Evolutionary conservation across 2,329 filamentous ascomycete genomes (phyloP).

Genomic region (Passalora sequoiae): DNA sequence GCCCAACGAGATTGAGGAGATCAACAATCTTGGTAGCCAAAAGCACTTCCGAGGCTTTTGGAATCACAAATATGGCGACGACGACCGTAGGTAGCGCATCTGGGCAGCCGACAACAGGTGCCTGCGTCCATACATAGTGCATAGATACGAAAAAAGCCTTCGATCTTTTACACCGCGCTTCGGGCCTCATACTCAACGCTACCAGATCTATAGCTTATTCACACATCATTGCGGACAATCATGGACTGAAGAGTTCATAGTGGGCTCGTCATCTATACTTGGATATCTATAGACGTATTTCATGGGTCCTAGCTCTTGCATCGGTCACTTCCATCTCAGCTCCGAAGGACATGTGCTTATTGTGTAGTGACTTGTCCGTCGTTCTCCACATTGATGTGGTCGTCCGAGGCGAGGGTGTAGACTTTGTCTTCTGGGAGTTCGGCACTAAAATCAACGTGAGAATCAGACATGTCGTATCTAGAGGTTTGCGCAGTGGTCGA

Average conservation of each 20-base stretch:
- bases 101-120: no score
- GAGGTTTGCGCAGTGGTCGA: conserved; percentile 17
- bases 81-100: conserved; percentile 38
- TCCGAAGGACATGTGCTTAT: no score
- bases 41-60: conserved; percentile 52
- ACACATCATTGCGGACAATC: no score
- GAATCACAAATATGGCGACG: conserved; percentile 43
- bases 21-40: conserved; percentile 45
- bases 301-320: background rate
- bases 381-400: conserved; percentile 72
- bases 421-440: conserved; percentile 62
- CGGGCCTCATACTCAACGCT: no score
- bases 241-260: no score
- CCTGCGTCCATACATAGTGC: no score
- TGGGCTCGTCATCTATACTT: background rate
- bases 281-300: background rate
- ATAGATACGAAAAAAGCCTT: no score
- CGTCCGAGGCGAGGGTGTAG: conserved; percentile 59
- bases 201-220: no score
- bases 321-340: no score
- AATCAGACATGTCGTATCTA: background rate
- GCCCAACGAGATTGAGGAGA: conserved; percentile 51
- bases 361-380: conserved; percentile 68
- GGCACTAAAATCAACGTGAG: background rate
- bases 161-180: no score